Conservation (phyloP, 2,329 filamentous ascomycete genomes). For the Alternaria gansuensis region DNA sequence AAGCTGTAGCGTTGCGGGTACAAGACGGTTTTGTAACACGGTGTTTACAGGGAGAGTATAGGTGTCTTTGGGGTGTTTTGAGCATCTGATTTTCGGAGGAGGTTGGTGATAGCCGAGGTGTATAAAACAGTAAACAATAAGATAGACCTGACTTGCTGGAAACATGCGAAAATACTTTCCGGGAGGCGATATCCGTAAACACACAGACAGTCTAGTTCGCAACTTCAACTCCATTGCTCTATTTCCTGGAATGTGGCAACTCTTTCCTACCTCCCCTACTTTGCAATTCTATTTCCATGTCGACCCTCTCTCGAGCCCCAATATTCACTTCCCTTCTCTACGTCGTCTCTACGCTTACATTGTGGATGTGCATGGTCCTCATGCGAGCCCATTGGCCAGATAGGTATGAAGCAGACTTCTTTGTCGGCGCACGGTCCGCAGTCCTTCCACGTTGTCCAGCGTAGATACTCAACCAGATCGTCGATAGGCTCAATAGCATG, state of each 20-base stretch:
- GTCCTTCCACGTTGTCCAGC: constrained; percentile 69
- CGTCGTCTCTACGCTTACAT: constrained; percentile 46
- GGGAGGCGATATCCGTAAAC: neutral
- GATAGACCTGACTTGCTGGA: neutral
- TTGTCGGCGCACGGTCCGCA: constrained; percentile 63
- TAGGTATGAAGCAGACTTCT: constrained; percentile 69
- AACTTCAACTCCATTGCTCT: neutral
- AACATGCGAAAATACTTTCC: neutral
- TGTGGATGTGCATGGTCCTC: constrained; percentile 64
- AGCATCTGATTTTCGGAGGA: neutral
- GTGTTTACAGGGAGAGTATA: neutral
- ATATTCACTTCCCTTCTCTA: constrained; percentile 28
- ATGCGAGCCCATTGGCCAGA: constrained; percentile 67
- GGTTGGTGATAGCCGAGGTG: neutral
- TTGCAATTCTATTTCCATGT: neutral
- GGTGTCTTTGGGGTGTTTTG: neutral
- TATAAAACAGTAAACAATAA: neutral
- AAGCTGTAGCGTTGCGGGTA: constrained; percentile 3
- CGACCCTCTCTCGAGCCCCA: constrained; percentile 29
- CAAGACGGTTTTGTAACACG: neutral
- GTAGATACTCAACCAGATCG: constrained; percentile 60
- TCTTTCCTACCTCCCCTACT: neutral
- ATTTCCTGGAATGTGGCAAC: neutral
- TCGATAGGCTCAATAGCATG: constrained; percentile 48
- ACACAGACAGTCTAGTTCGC: neutral